Conservation (phyloP, 305 asterid species). For the Solanum chacoense region DNA sequence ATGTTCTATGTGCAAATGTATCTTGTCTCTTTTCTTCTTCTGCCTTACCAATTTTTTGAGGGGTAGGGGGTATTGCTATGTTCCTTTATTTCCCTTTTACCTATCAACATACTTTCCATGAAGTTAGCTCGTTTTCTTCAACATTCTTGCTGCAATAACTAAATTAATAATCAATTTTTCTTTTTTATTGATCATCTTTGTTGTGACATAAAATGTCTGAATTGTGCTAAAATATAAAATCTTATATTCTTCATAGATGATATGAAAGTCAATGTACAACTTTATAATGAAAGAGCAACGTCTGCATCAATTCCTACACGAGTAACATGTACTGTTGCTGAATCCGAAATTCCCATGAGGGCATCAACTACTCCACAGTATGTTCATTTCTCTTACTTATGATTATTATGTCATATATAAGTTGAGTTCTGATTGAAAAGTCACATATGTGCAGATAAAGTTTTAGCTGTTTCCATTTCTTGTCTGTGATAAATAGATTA, state of each 20-base stretch:
- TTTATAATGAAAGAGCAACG: conserved; percentile 59
- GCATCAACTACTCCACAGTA: conserved; percentile 77
- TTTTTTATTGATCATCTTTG: not conserved
- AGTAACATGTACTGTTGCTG: conserved; percentile 75
- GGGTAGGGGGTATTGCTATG: not conserved
- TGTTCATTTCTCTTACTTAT: not conserved
- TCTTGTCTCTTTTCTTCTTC: not conserved
- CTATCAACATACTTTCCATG: not conserved
- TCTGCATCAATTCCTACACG: conserved; percentile 70
- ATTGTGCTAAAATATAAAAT: conserved; percentile 1
- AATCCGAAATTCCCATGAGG: conserved; percentile 56
- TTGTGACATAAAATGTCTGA: not conserved
- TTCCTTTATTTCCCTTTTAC: not conserved
- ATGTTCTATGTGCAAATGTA: not conserved
- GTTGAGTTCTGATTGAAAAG: not conserved
- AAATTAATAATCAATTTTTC: not conserved
- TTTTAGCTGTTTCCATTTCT: not conserved
- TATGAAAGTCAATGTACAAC: conserved; percentile 61
- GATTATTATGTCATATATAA: not conserved
- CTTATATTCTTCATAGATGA: conserved; percentile 41
- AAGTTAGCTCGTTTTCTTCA: not conserved
- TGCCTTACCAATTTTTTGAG: not conserved
- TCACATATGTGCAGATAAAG: not conserved
- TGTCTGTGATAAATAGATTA: not conserved
- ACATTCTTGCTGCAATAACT: not conserved